Percentiles rank a stretch among this genome's conserved stretches.
phyloP scores from a whole-genome alignment of 2,329 filamentous ascomycete genomes.

The Stagonosporopsis rhizophila region DNA sequence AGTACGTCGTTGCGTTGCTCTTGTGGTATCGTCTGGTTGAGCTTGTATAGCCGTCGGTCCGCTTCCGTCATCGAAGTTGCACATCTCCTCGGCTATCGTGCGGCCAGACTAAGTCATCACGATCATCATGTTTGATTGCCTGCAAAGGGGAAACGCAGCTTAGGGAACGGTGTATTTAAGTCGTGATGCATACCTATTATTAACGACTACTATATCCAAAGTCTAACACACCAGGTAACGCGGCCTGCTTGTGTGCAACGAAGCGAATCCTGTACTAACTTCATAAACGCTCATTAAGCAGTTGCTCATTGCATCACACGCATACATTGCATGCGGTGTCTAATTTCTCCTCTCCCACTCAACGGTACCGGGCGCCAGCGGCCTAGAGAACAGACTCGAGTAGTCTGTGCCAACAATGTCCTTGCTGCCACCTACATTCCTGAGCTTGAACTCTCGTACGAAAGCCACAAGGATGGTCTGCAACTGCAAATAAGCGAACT shows the following conservation, averaged over 20 bases:
- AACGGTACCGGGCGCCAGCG: slow-evolving; percentile 61
- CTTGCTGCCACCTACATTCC: slow-evolving; percentile 74
- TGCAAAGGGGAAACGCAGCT: neutral
- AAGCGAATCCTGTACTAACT: slow-evolving; percentile 23
- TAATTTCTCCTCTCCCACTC: slow-evolving; percentile 72
- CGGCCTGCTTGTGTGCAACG: slow-evolving; percentile 13
- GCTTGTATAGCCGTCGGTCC: slow-evolving; percentile 7
- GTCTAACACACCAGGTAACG: slow-evolving; percentile 15
- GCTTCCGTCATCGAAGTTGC: slow-evolving; percentile 10
- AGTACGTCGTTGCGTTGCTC: neutral
- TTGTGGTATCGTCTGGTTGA: neutral
- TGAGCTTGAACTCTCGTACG: slow-evolving; percentile 80
- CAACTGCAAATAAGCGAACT: slow-evolving; percentile 93
- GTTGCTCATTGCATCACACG: neutral
- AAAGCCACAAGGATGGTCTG: slow-evolving; percentile 81
- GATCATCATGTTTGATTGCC: neutral
- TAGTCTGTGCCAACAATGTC: slow-evolving; percentile 74
- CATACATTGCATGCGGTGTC: slow-evolving; percentile 37
- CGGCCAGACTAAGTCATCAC: neutral
- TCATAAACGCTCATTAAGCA: slow-evolving; percentile 27
- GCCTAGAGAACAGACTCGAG: slow-evolving; percentile 57
- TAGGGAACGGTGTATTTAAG: neutral
- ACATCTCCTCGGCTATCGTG: slow-evolving; percentile 19
- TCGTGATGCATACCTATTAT: slow-evolving; percentile 12
- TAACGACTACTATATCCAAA: slow-evolving; percentile 16